Conservation (phyloP, 1,284 basidiomycete genomes). For the Trichosporon sp. region DNA sequence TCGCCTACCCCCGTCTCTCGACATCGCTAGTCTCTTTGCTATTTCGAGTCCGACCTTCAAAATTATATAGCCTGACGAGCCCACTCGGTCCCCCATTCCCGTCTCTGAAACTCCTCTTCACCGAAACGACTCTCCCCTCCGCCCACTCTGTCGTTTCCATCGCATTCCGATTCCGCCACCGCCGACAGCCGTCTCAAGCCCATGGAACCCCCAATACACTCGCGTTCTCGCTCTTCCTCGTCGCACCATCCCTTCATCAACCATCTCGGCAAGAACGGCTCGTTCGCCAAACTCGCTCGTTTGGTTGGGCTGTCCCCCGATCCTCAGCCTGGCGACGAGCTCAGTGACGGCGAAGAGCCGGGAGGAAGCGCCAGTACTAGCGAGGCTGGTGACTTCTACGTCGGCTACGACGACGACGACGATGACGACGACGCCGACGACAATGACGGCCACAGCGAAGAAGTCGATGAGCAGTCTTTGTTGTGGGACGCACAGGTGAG, state of each 20-base stretch:
- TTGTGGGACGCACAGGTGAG: slow-evolving; percentile 46
- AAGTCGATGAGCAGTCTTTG: slow-evolving; percentile 35
- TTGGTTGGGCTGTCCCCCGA: slow-evolving; percentile 19
- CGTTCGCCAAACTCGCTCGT: slow-evolving; percentile 23
- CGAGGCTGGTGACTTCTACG: slow-evolving; percentile 7
- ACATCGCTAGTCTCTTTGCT: neutral
- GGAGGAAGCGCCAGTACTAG: neutral
- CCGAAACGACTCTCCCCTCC: neutral
- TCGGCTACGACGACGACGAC: slow-evolving; percentile 6
- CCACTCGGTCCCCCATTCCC: neutral
- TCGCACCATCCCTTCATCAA: slow-evolving; percentile 11
- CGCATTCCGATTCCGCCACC: neutral
- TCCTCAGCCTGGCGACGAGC: neutral
- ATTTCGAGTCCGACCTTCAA: neutral
- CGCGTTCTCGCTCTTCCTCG: slow-evolving; percentile 4
- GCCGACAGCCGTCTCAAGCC: neutral
- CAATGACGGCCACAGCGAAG: slow-evolving; percentile 11
- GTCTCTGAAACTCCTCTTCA: neutral
- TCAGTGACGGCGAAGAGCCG: neutral
- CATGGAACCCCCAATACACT: neutral
- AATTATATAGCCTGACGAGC: neutral
- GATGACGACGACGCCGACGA: slow-evolving; percentile 15
- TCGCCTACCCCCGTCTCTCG: neutral
- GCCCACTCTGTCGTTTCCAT: neutral
- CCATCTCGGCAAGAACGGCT: slow-evolving; percentile 20